Evolutionary conservation across 2,329 filamentous ascomycete species (phyloP).

Genomic region (Pseudocercospora macadamiae): DNA sequence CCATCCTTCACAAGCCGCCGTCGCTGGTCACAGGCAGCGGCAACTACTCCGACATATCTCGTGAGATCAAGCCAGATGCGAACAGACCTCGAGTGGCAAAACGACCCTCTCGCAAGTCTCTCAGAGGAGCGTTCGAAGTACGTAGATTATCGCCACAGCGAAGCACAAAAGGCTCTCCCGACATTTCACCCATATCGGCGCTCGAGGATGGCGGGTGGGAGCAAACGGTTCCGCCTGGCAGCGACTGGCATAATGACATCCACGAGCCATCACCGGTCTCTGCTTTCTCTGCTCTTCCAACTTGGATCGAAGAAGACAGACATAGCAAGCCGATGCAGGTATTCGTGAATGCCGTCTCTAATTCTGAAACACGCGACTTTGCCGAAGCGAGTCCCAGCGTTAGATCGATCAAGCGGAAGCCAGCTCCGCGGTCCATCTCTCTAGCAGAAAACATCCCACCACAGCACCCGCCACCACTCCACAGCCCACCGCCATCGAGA

Average conservation of each 20-base stretch:
- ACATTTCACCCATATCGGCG: conserved; percentile 14
- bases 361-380: conserved; percentile 14
- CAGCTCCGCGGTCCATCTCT: conserved; percentile 25
- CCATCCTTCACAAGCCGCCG: conserved; percentile 37
- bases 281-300: conserved; percentile 26
- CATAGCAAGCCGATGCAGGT: conserved; percentile 12
- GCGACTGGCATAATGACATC: conserved; percentile 14
- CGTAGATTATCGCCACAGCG: conserved; percentile 9
- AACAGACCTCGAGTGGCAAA: conserved; percentile 1
- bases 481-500: conserved; percentile 21
- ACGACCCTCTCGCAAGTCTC: conserved; percentile 13
- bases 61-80: conserved; percentile 13
- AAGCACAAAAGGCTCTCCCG: conserved; percentile 6
- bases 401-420: conserved; percentile 33
- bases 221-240: conserved; percentile 14
- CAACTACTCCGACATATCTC: conserved; percentile 28
- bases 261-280: conserved; percentile 29
- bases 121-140: conserved; percentile 15
- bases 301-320: background rate
- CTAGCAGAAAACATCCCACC: conserved; percentile 30
- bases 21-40: conserved; percentile 20
- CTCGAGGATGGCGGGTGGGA: conserved; percentile 30
- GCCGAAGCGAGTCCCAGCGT: conserved; percentile 4
- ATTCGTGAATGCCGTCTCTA: conserved; percentile 11
- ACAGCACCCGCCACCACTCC: conserved; percentile 12